Conservation (phyloP, 768 basidiomycete genomes). For the Leccinum olivaceopallidum region DNA sequence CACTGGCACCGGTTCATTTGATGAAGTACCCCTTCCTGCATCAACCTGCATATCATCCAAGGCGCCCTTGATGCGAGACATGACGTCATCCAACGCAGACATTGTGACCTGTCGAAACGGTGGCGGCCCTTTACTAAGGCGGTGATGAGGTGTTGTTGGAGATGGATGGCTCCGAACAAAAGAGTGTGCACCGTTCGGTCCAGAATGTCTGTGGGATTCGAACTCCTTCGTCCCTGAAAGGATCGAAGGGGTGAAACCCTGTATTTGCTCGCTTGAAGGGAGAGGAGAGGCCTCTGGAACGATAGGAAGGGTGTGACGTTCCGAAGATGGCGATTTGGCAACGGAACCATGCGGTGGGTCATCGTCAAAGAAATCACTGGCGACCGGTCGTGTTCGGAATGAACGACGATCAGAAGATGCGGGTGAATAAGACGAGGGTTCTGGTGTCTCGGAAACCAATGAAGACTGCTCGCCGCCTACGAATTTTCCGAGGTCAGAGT, state of each 20-base stretch:
- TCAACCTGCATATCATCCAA: slow-evolving; percentile 66
- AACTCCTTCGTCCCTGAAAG: slow-evolving; percentile 19
- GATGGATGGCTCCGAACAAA: slow-evolving; percentile 21
- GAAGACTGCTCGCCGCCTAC: slow-evolving; percentile 42
- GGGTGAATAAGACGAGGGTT: slow-evolving; percentile 22
- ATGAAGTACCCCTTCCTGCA: slow-evolving; percentile 22
- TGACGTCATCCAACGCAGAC: slow-evolving; percentile 77
- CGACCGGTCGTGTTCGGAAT: slow-evolving; percentile 49
- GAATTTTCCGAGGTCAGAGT: slow-evolving; percentile 73
- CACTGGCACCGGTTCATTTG: slow-evolving; percentile 18
- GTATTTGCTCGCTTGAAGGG: slow-evolving; percentile 10
- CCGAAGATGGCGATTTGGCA: slow-evolving; percentile 38
- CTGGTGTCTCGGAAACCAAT: slow-evolving; percentile 10
- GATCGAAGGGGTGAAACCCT: slow-evolving; percentile 1
- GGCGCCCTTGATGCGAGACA: slow-evolving; percentile 85
- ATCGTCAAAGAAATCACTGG: slow-evolving; percentile 77
- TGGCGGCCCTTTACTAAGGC: slow-evolving; percentile 21
- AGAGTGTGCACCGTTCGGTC: slow-evolving; percentile 18
- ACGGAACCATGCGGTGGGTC: slow-evolving; percentile 31
- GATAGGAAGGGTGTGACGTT: slow-evolving; percentile 17
- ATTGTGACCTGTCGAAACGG: slow-evolving; percentile 54
- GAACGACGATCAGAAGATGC: slow-evolving; percentile 19
- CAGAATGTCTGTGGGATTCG: slow-evolving; percentile 20
- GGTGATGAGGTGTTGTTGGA: slow-evolving; percentile 21
- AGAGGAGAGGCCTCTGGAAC: slow-evolving; percentile 18